Evolutionary conservation across 1,139 yeast species (phyloP), one percentile per base, ranked within the genome.

Genomic region (Blastobotrys buckinghamii): DNA sequence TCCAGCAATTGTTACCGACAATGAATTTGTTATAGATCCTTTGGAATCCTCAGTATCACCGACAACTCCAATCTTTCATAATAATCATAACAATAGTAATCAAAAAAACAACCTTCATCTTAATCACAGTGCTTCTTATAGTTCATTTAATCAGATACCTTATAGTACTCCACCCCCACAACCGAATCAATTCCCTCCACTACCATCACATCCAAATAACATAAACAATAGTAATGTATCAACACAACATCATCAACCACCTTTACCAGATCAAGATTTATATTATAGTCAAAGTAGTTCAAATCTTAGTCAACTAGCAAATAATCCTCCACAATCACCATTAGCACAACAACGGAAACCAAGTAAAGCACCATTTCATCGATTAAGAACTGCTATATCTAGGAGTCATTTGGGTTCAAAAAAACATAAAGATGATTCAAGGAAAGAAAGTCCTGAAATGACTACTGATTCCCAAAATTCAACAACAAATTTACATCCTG

Each of bases 301-400:
- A 22, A 22, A 7, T 22, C 7, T 34, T 6, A 5, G 9, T 34
- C 42, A 39, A 35, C 24, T 26, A 36, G 20, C 36, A 16, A 41
- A 13, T 15, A 22, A 22, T 5, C 24, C 24, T 22, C 24, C 24
- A 5, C 24, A 22, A 22, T 22, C 38, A 35, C 30, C 33, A 20
- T 7, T n/a, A 26, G 29, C 35, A 16, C 17, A 27, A 19, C 40
- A 32, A 20, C 46, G 49, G 5, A 47, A 47, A 29, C 33, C 35
- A 8, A 45, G 48, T 27, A 42, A 33, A 29, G 20, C 43, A 4
- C 45, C 45, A 12, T 39, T 47, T 15, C 60, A 59, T 8, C 32
- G 58, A 26, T 47, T 57, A 30, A 36, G 55, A 30, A 51, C 55
- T 20, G 61, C 58, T 3, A 38, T 58, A 16, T 58, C 61, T 27